Base-by-base conservation (phyloP, 768 basidiomycete genomes). In the Omphalotus guepiniiformis region DNA sequence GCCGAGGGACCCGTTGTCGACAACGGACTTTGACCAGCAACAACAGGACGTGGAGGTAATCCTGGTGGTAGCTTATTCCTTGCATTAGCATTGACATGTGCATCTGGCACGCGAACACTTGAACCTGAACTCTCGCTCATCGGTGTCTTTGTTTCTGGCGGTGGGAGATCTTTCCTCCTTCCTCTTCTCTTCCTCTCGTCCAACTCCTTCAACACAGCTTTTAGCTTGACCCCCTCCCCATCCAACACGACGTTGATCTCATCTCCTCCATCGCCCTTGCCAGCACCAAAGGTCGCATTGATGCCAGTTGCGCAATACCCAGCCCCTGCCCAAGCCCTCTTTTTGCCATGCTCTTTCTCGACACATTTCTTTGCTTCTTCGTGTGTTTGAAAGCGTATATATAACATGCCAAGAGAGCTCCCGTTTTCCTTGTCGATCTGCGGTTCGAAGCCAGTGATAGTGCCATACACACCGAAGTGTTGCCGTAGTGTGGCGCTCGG, bases 371-470 rank as follows among this genome's bases (percentile, higher is more conserved):
- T 73, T 4, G 92, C 93, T 36, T 88, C 83, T 13, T 83, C 81
- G 51, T 83, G 80, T 0, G 76, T 67, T 15, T 64, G 58, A 58
- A 69, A 97, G 53, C 77, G 79, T 53, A 97, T 75, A 58, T 79
- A 80, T 34, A 91, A 79, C 34, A 97, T 78, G 2, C 94, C 93
- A 1, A 96, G 76, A 1, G 85, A 79, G 40, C 80, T 83, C 3
- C 93, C 93, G n/a, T 82, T 90, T 42, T 75, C 73, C 48, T 76
- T 75, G 65, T 95, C 88, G 49, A 87, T 79, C 57, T 92, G 87
- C 9, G 83, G 75, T 48, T 93, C 89, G 48, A 90, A 82, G 3
- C 80, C 75, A 5, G 68, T 47, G 48, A 93, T 69, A 13, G 68
- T 60, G 1, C 92, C 93, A 58, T 85, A 73, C 7, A 67, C 51